Base-by-base conservation (phyloP, 2,329 filamentous ascomycete genomes). In the Alternaria rosae region DNA sequence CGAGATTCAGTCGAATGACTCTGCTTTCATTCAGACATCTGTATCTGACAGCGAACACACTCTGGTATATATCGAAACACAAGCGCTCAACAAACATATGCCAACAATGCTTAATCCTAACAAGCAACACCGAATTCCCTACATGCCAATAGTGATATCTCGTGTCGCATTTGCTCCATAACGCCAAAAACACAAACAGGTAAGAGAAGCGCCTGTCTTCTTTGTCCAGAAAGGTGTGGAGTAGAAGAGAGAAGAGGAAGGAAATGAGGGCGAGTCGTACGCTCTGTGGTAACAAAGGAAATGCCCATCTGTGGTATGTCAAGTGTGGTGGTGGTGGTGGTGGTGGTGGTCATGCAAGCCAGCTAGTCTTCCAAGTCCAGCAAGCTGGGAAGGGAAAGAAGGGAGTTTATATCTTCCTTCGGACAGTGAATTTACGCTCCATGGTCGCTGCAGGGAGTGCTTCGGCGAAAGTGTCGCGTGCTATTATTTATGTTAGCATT, bases 401-500 rank as follows among this genome's bases (percentile, higher is more conserved):
- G 25, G n/a, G n/a, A n/a, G 2, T 11, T 28, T 65, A 80, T 15
- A 80, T 80, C 62, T 79, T 80, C 50, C 82, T 72, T 54, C 78
- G 79, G 17, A 84, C 74, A n/a, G 81, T 82, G 44, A 83, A 78
- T 25, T 79, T 78, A 44, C 79, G 76, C 52, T 74, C 71, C 35
- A 78, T 75, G 54, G 80, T 78, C 8, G 79, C 76, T 21, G 82
- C 82, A 3, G 83, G 83, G 11, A 85, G 76, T 12, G 82, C 81
- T 57, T 79, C 73, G 4, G 80, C 78, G 67, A 85, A 84, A 6
- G 69, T 64, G 65, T 85, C 82, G 56, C 83, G 80, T 48, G 82
- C 83, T 85, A 60, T 55, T 11, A 9, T 26, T 20, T 6, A 38
- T 9, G n/a, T 52, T 38, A 44, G 47, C 28, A 12, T 21, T 4